Evolutionary conservation across 2,329 filamentous ascomycete species (phyloP).

Genomic region (Fusarium virguliforme): DNA sequence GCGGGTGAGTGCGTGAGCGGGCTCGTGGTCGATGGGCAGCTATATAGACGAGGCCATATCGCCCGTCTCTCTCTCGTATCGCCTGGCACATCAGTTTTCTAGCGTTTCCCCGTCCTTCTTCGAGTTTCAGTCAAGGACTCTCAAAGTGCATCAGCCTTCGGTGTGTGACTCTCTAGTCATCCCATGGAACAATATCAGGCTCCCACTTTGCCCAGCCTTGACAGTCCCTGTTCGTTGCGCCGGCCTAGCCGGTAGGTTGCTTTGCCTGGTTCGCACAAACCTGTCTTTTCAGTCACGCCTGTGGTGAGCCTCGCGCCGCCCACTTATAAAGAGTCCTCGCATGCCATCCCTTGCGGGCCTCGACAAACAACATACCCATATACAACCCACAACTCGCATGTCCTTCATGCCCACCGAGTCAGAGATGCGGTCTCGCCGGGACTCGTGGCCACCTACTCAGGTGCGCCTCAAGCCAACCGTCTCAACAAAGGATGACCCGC

Average conservation of each 20-base stretch:
- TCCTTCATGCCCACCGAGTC: conserved; percentile 57
- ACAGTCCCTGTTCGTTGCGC: conserved; percentile 37
- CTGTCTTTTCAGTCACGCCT: conserved; percentile 39
- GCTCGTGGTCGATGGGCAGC: conserved; percentile 27
- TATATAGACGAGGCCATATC: conserved; percentile 44
- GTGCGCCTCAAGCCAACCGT: conserved; percentile 63
- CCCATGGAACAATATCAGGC: conserved; percentile 41
- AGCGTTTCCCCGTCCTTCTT: conserved; percentile 37
- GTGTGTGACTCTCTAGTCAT: conserved; percentile 48
- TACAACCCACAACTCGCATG: conserved; percentile 18
- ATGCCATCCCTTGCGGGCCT: conserved; percentile 22
- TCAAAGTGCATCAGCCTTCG: conserved; percentile 33
- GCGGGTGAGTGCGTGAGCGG: conserved; percentile 17
- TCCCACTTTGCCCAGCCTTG: conserved; percentile 42
- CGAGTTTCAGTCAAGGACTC: conserved; percentile 23
- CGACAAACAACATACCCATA: conserved; percentile 21
- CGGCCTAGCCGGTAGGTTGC: conserved; percentile 42
- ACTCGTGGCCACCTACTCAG: conserved; percentile 70
- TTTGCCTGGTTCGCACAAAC: conserved; percentile 34
- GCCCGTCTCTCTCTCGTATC: conserved; percentile 19
- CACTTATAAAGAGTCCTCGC: conserved; percentile 36
- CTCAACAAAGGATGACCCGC: conserved; percentile 59
- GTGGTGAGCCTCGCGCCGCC: conserved; percentile 33
- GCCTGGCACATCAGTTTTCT: conserved; percentile 19
- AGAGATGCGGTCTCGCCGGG: conserved; percentile 57